Evolutionary conservation across 495 filamentous ascomycete genomes (phyloP).

Genomic region (Xylaria nigripes): DNA sequence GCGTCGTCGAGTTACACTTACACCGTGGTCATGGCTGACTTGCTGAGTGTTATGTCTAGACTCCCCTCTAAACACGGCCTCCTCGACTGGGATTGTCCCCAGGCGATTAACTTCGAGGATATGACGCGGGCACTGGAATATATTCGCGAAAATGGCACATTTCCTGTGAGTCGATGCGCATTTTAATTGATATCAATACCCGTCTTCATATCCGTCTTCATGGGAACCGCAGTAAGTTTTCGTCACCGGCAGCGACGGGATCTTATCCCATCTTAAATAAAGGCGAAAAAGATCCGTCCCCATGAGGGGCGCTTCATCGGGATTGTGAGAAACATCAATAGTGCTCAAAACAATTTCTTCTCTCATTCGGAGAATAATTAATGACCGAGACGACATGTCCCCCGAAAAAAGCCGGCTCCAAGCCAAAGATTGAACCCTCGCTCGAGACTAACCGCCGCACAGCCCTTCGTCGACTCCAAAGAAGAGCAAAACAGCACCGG

Average conservation of each 20-base stretch:
- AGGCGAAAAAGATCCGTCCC: background rate
- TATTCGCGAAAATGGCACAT: slow-evolving; percentile 55
- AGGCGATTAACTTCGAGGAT: slow-evolving; percentile 57
- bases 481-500: slow-evolving; percentile 67
- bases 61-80: slow-evolving; percentile 47
- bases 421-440: background rate
- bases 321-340: background rate
- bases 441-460: slow-evolving; percentile 15
- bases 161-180: slow-evolving; percentile 41
- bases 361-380: background rate
- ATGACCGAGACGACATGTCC: background rate
- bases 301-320: background rate
- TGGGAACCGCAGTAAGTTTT: background rate
- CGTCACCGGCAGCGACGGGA: background rate
- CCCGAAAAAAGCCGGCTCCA: background rate
- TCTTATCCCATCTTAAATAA: background rate
- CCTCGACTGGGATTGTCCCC: slow-evolving; percentile 81
- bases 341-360: background rate
- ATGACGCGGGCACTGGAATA: slow-evolving; percentile 54
- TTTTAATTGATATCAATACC: background rate
- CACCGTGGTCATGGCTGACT: background rate
- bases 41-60: slow-evolving; percentile 18
- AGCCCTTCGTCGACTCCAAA: slow-evolving; percentile 56
- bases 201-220: background rate
- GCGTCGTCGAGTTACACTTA: background rate